A percentile compares a stretch with the other conserved stretches of the same genome.
Evolutionary conservation across 1,284 basidiomycete species (phyloP).

Genomic region (Microstroma glucosiphilum): DNA sequence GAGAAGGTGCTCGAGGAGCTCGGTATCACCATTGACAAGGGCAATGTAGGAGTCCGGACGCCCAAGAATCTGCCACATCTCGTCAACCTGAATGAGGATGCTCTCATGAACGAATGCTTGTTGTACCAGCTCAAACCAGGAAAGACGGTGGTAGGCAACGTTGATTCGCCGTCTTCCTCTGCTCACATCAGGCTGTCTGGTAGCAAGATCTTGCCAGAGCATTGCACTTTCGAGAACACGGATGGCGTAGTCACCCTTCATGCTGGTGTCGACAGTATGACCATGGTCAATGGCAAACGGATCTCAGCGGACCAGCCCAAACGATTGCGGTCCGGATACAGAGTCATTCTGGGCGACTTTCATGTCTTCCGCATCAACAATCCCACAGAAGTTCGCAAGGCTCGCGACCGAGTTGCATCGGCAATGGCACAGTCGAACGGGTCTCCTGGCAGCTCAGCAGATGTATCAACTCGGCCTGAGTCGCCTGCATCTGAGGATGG

Average conservation of each 20-base stretch:
- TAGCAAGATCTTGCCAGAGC: constrained; percentile 80
- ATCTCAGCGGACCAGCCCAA: constrained; percentile 32
- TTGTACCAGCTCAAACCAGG: constrained; percentile 85
- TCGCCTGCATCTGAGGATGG: constrained; percentile 35
- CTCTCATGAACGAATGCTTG: constrained; percentile 54
- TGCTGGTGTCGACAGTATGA: constrained; percentile 70
- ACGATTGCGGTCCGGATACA: constrained; percentile 75
- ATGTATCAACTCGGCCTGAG: constrained; percentile 27
- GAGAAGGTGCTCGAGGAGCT: constrained; percentile 95
- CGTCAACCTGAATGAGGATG: constrained; percentile 51
- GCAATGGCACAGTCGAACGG: constrained; percentile 31
- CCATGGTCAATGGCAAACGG: constrained; percentile 76
- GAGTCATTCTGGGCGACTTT: constrained; percentile 92
- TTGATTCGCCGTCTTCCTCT: constrained; percentile 9
- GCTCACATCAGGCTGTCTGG: constrained; percentile 78
- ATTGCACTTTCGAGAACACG: constrained; percentile 81
- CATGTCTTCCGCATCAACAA: constrained; percentile 93
- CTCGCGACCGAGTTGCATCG: constrained; percentile 34
- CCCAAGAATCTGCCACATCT: constrained; percentile 66
- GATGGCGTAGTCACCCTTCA: constrained; percentile 79
- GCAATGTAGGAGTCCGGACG: constrained; percentile 87
- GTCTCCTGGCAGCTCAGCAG: constrained; percentile 24
- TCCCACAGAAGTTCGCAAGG: constrained; percentile 39
- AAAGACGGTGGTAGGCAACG: constrained; percentile 60
- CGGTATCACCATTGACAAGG: constrained; percentile 94